Evolutionary conservation across 176 grass and related monocot genomes (phyloP).

Genomic region (Typha latifolia): DNA sequence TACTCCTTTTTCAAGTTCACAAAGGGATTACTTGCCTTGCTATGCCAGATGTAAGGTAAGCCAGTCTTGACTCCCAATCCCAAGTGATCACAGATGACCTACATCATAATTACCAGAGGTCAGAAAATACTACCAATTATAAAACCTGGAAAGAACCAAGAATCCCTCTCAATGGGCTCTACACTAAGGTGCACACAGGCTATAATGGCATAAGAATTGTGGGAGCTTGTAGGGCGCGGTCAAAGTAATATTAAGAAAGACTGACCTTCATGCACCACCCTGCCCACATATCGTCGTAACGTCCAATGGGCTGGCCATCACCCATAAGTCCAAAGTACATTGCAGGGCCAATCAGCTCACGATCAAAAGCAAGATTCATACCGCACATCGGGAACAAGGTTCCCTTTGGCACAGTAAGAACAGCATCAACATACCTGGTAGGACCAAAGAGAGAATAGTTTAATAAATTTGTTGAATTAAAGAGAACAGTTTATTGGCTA

Average conservation of each 20-base stretch:
- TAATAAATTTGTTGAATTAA: too few relatives aligned
- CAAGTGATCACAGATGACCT: constrained; percentile 53
- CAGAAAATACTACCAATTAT: too few relatives aligned
- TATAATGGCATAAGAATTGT: too few relatives aligned
- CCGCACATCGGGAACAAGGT: constrained; percentile 73
- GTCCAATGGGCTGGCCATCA: constrained; percentile 63
- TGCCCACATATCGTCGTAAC: constrained; percentile 75
- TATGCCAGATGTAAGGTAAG: constrained; percentile 58
- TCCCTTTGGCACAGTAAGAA: constrained; percentile 56
- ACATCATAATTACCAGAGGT: not conserved
- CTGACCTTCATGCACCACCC: constrained; percentile 68
- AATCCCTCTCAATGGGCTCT: too few relatives aligned
- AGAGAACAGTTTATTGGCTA: not conserved
- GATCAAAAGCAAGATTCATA: constrained; percentile 72
- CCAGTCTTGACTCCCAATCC: constrained; percentile 49
- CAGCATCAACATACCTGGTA: constrained; percentile 55
- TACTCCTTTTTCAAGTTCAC: constrained; percentile 66
- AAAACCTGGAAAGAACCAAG: too few relatives aligned
- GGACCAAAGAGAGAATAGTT: too few relatives aligned
- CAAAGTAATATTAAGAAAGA: not conserved
- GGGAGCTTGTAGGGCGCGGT: too few relatives aligned
- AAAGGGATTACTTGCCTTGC: constrained; percentile 59
- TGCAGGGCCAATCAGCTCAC: constrained; percentile 68
- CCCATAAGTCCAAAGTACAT: constrained; percentile 82
- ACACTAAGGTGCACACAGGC: too few relatives aligned